Conservation (phyloP, 1,284 basidiomycete species). For the Tausonia pullulans region DNA sequence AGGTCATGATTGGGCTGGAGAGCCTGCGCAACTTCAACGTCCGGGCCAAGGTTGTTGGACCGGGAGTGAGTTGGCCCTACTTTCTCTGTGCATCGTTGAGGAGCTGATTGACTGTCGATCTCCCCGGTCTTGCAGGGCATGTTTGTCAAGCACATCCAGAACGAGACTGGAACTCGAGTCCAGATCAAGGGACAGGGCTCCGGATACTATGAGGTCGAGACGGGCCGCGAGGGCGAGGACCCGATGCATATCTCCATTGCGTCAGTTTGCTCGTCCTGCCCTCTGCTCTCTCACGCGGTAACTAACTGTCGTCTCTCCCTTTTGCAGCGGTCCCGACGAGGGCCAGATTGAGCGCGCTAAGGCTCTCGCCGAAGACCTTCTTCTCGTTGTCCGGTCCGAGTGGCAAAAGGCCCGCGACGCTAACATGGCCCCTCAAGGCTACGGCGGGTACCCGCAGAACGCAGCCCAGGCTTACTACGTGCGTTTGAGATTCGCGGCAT, state of each 20-base stretch:
- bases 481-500: not conserved
- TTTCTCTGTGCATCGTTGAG: not conserved
- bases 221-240: slow-evolving; percentile 78
- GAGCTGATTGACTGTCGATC: not conserved
- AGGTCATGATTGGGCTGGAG: slow-evolving; percentile 75
- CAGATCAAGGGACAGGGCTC: slow-evolving; percentile 95
- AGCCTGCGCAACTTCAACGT: slow-evolving; percentile 48
- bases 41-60: slow-evolving; percentile 92
- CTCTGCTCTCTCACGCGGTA: not conserved
- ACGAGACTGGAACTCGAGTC: slow-evolving; percentile 91
- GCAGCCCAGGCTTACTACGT: slow-evolving; percentile 15
- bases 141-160: slow-evolving; percentile 97
- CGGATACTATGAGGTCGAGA: slow-evolving; percentile 91
- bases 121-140: slow-evolving; percentile 51
- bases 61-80: slow-evolving; percentile 48
- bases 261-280: slow-evolving; percentile 36
- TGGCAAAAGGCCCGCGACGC: slow-evolving; percentile 58
- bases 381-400: slow-evolving; percentile 71
- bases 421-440: slow-evolving; percentile 19
- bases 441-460: slow-evolving; percentile 26
- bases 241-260: slow-evolving; percentile 92
- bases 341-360: slow-evolving; percentile 76
- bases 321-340: slow-evolving; percentile 69
- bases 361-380: slow-evolving; percentile 75
- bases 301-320: slow-evolving; percentile 1